Conservation (phyloP, 1,139 yeast species). For the Candida tetrigidarum region DNA sequence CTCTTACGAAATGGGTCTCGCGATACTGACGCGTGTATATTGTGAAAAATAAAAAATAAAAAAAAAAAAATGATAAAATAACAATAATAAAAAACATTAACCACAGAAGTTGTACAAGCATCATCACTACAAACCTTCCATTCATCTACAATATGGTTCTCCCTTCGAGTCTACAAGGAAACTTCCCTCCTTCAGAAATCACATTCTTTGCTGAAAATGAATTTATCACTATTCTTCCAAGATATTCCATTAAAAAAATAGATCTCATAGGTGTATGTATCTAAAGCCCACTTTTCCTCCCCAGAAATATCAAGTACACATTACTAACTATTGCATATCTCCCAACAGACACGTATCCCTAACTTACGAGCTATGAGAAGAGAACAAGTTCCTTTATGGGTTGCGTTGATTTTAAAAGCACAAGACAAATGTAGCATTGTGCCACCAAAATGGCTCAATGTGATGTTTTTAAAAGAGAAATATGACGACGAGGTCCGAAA, state of each 20-base stretch:
- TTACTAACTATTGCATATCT: conserved; percentile 22
- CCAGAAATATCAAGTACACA: background rate
- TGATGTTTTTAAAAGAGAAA: conserved; percentile 55
- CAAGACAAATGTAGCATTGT: conserved; percentile 87
- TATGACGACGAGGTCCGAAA: conserved; percentile 70
- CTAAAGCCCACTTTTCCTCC: background rate
- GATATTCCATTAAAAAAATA: conserved; percentile 67
- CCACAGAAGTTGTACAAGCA: too few relatives aligned
- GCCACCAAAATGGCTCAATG: conserved; percentile 86
- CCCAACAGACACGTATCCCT: conserved; percentile 51
- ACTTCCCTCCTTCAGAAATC: conserved; percentile 77
- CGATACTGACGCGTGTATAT: too few relatives aligned
- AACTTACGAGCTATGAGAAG: conserved; percentile 70
- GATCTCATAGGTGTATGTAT: conserved; percentile 62
- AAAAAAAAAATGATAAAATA: too few relatives aligned
- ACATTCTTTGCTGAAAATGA: conserved; percentile 88
- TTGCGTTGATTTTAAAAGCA: conserved; percentile 78
- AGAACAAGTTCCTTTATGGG: conserved; percentile 81
- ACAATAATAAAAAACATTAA: background rate
- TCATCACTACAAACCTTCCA: background rate
- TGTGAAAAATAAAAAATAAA: too few relatives aligned
- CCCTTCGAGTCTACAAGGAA: conserved; percentile 57
- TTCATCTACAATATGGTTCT: conserved; percentile 56
- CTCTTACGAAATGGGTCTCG: too few relatives aligned
- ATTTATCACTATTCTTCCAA: conserved; percentile 70